phyloP scores from a whole-genome alignment of 495 filamentous ascomycete species.

The Articulospora tetracladia region DNA sequence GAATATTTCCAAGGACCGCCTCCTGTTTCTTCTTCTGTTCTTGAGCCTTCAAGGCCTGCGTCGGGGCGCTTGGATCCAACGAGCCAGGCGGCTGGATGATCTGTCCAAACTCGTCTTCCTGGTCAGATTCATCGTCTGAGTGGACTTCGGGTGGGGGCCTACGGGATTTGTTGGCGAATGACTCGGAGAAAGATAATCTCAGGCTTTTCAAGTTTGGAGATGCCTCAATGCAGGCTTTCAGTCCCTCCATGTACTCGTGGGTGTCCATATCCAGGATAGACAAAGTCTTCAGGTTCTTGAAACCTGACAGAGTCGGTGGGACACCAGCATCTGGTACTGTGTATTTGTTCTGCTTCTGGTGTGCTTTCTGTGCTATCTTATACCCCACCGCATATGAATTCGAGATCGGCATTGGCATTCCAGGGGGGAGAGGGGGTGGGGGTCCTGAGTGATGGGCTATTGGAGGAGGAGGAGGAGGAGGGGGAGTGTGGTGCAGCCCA shows the following conservation, averaged over 20 bases:
- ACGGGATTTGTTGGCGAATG: constrained; percentile 44
- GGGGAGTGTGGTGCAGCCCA: not conserved
- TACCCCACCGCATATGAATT: constrained; percentile 1
- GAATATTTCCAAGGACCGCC: constrained; percentile 47
- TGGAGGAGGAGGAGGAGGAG: not conserved
- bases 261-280: constrained; percentile 53
- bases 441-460: not conserved
- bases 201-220: constrained; percentile 46
- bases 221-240: constrained; percentile 47
- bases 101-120: constrained; percentile 32
- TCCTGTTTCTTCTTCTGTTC: constrained; percentile 53
- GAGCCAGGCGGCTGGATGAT: constrained; percentile 5
- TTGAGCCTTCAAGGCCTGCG: constrained; percentile 36
- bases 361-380: not conserved
- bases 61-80: constrained; percentile 18
- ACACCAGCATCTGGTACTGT: constrained; percentile 19
- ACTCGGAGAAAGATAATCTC: constrained; percentile 54
- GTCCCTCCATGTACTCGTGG: constrained; percentile 50
- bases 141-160: constrained; percentile 44
- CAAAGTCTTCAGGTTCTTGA: constrained; percentile 49
- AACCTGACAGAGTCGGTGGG: constrained; percentile 51
- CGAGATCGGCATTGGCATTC: not conserved
- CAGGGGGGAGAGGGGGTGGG: not conserved
- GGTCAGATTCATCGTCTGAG: constrained; percentile 47
- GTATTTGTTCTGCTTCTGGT: constrained; percentile 2